Base-by-base conservation (phyloP, 2,329 filamentous ascomycete species). In the Dothistroma septosporum region DNA sequence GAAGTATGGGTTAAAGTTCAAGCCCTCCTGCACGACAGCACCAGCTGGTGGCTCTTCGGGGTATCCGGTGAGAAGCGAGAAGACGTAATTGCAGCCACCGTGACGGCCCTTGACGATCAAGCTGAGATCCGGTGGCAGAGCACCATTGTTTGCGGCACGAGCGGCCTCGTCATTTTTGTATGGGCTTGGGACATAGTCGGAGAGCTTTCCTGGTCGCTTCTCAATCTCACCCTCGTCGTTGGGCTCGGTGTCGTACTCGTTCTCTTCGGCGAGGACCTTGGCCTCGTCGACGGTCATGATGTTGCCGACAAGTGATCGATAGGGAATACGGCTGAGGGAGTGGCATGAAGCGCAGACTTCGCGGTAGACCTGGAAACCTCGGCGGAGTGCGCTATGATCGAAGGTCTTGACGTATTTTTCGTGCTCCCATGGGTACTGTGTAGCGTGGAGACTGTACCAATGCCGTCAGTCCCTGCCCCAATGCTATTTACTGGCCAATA, bases 1-100 rank as follows among this genome's bases (percentile, higher is more conserved):
- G 88, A 99, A 99, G 85, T 97, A 99, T 63, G 94, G 94, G 86
- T 99, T 99, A 87, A 99, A 99, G 87, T 97, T 97, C 80, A 99
- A 87, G 74, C 94, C 94, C 64, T 87, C 86, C 72, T 87, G 88
- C 62, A 99, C 89, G 72, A 85, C 81, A 65, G 90, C 92, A 76
- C 94, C 94, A 55, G 94, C 91, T 57, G 94, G 94, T 62, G 91
- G 85, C 81, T 99, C 94, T 70, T 99, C 94, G 63, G 94, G 94
- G 80, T 99, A 99, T 71, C 94, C 94, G 59, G 94, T 99, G 75
- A 99, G 82, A 77, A 99, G 84, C 77, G 83, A 91, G 86, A 97
- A 99, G 82, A 99, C 91, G 85, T 99, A 99, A 82, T 99, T 84
- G 85, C 91, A 96, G 77, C 94, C 94, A 76, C 93, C 94, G 83